Base-by-base conservation (phyloP, 768 basidiomycete genomes). In the Glaciozyma antarctica region DNA sequence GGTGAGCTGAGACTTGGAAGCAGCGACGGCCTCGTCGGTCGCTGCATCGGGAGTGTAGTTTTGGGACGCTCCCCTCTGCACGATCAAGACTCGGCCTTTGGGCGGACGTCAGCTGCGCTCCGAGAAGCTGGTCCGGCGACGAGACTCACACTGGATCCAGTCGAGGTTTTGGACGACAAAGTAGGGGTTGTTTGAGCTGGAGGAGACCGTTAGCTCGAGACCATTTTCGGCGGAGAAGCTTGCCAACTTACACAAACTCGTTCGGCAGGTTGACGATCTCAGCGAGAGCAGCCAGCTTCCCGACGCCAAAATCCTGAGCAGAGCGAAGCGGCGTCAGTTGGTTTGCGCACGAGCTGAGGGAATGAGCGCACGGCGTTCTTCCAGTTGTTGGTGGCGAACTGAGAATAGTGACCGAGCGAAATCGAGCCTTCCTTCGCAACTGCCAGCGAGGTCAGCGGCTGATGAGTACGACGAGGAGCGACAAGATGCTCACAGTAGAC, bases 401-500 rank as follows among this genome's bases (percentile, higher is more conserved):
- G 61, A 69, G 60, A 53, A 30, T 71, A 67, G 15, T 49, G 48
- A 0, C 64, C 61, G 22, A 71, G 38, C 38, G 57, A 61, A 22
- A 63, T n/a, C 7, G 60, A 54, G 0, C 67, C 67, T 8, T 68
- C 10, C 22, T 48, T 26, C 5, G 70, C 67, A 24, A 62, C 52
- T 53, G 16, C 28, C 10, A 15, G 26, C 21, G 30, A 15, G 30
- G 28, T 13, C 24, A 30, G 28, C 26, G 13, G 3, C 10, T 41
- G 8, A 53, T 17, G n/a, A 28, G 77, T 72, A 75, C 82, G 79
- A 0, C 85, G 85, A 1, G 80, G 71, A 1, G 52, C 62, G 6
- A 79, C 84, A 41, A 86, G 84, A 70, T 82, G 84, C 6, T 84
- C 82, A 57, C 86, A 82, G 71, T 87, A 88, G 1, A 87, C 84